Conservation (phyloP, 2,329 filamentous ascomycete genomes). For the Aureobasidium sp. region DNA sequence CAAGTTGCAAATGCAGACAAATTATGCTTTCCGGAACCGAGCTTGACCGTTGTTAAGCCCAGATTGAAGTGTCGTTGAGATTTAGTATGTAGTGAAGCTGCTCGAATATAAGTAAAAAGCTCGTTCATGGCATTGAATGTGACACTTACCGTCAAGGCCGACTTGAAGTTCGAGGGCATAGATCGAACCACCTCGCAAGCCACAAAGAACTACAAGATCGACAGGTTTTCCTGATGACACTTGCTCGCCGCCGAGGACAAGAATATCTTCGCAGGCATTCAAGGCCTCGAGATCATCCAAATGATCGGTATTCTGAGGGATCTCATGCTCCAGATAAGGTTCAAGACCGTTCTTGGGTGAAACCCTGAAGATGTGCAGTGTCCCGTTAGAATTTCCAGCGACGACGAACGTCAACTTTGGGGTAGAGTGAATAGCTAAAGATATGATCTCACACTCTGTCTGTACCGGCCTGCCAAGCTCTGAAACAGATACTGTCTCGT, state of each 20-base stretch:
- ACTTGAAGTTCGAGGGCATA: slow-evolving; percentile 14
- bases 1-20: slow-evolving; percentile 28
- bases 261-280: slow-evolving; percentile 24
- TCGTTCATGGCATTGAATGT: not conserved
- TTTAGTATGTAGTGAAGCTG: not conserved
- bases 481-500: not conserved
- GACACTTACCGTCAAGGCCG: not conserved
- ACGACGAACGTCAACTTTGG: slow-evolving; percentile 19
- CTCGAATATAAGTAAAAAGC: not conserved
- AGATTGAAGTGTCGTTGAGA: not conserved
- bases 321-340: slow-evolving; percentile 14
- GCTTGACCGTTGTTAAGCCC: slow-evolving; percentile 13
- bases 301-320: slow-evolving; percentile 6
- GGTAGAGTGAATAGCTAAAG: slow-evolving; percentile 24
- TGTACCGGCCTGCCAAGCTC: slow-evolving; percentile 9
- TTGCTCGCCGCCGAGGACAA: slow-evolving; percentile 15
- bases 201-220: slow-evolving; percentile 23
- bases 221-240: slow-evolving; percentile 1
- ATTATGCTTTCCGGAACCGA: not conserved
- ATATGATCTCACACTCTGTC: slow-evolving; percentile 24
- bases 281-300: not conserved
- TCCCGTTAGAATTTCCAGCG: slow-evolving; percentile 22
- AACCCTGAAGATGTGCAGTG: slow-evolving; percentile 20
- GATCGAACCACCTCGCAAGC: slow-evolving; percentile 26
- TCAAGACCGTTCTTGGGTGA: slow-evolving; percentile 9